Evolutionary conservation across 163 green algal genomes (phyloP).

Genomic region (Scenedesmus sp.): DNA sequence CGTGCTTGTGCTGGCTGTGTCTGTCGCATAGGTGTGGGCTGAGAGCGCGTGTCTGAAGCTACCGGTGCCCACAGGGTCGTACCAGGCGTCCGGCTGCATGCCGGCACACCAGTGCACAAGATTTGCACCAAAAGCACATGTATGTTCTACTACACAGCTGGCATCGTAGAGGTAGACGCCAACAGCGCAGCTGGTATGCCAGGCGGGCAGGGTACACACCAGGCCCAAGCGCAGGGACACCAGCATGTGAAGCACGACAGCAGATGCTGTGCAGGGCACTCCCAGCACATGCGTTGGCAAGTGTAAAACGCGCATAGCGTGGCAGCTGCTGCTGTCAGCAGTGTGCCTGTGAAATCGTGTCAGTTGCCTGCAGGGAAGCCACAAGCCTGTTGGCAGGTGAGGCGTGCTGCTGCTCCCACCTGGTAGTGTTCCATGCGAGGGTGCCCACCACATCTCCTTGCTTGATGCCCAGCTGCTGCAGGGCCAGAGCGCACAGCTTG

Average conservation of each 20-base stretch:
- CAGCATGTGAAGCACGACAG: too few relatives aligned
- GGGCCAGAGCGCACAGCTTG: constrained; percentile 72
- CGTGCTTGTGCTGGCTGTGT: too few relatives aligned
- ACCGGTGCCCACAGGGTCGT: too few relatives aligned
- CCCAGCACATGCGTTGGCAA: neutral
- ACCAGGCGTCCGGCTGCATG: neutral
- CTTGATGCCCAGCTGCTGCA: constrained; percentile 75
- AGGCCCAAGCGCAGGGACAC: too few relatives aligned
- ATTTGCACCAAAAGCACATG: too few relatives aligned
- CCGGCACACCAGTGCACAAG: neutral
- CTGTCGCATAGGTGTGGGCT: too few relatives aligned
- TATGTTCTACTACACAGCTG: neutral
- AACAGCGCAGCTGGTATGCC: neutral
- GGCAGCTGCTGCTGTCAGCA: neutral
- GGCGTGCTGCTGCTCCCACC: constrained; percentile 34
- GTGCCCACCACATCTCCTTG: constrained; percentile 82
- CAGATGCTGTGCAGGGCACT: too few relatives aligned
- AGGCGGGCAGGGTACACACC: too few relatives aligned
- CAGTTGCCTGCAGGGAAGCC: neutral
- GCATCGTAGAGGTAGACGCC: neutral
- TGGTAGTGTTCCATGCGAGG: constrained; percentile 84
- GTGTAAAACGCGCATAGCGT: neutral
- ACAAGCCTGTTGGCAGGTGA: neutral
- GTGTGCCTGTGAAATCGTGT: too few relatives aligned
- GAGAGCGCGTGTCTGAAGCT: too few relatives aligned